These are phyloP conservation scores for Cryptococcus sp. DNA, from an alignment of 1,284 basidiomycete species.

Conservation along the genomic window DNA sequence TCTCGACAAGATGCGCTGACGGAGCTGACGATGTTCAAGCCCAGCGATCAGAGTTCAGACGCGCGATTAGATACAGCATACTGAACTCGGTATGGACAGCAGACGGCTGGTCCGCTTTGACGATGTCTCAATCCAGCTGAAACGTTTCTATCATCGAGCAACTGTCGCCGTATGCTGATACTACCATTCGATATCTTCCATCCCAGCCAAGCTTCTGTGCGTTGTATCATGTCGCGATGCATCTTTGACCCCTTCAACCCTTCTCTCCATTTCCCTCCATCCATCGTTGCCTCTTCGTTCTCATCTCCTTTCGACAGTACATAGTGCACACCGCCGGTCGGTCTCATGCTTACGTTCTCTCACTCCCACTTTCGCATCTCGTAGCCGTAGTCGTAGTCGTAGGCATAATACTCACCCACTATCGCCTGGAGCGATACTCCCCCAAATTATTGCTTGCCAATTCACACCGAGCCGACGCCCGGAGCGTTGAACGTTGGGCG, in stretches of 20 bases:
- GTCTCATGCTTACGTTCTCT: slow-evolving; percentile 2
- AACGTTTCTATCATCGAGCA: too few relatives aligned
- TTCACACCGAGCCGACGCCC: background rate
- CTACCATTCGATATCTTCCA: too few relatives aligned
- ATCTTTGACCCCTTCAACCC: background rate
- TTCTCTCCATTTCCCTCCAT: background rate
- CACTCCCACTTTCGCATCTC: background rate
- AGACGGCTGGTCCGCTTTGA: too few relatives aligned
- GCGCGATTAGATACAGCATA: too few relatives aligned
- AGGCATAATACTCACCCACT: background rate
- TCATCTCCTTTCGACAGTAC: background rate
- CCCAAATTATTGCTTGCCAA: background rate
- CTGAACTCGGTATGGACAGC: too few relatives aligned
- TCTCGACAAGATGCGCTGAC: too few relatives aligned
- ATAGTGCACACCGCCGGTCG: slow-evolving; percentile 17
- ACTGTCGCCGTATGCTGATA: too few relatives aligned
- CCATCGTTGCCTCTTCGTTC: background rate
- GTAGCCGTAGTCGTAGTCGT: background rate
- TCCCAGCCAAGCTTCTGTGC: too few relatives aligned
- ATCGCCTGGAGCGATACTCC: background rate
- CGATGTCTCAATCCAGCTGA: too few relatives aligned
- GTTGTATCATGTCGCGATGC: too few relatives aligned
- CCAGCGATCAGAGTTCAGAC: too few relatives aligned
- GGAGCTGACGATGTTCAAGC: too few relatives aligned
- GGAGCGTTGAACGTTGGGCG: background rate